Percentiles rank a stretch among this genome's conserved stretches.
Evolutionary conservation across 495 filamentous ascomycete genomes (phyloP).

Genomic region (Trichocladium antarcticum): DNA sequence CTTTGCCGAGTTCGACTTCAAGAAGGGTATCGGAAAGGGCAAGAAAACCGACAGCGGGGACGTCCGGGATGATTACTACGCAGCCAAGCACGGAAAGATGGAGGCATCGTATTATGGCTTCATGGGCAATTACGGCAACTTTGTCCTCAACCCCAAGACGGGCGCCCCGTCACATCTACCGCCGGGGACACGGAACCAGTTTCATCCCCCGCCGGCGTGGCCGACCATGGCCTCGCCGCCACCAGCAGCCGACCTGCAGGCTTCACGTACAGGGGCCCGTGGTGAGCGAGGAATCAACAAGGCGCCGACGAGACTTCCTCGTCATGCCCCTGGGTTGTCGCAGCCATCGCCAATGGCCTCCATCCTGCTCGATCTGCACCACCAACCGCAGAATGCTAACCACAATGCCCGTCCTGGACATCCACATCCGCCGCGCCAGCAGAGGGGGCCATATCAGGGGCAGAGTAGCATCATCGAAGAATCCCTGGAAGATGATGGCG

Average conservation of each 20-base stretch:
- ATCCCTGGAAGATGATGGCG: conserved; percentile 37
- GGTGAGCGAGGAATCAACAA: conserved; percentile 31
- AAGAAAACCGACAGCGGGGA: conserved; percentile 34
- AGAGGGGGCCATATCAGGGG: conserved; percentile 33
- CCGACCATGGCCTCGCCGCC: conserved; percentile 58
- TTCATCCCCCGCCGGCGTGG: conserved; percentile 70
- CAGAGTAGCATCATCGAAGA: conserved; percentile 40
- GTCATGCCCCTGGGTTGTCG: conserved; percentile 24
- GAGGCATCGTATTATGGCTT: conserved; percentile 88
- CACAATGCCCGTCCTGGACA: conserved; percentile 4
- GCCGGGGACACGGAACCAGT: conserved; percentile 45
- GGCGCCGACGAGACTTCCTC: conserved; percentile 20
- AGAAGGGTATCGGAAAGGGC: conserved; percentile 58
- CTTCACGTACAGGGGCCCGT: conserved; percentile 39
- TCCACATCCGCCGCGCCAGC: conserved; percentile 26
- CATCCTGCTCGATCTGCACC: conserved; percentile 73
- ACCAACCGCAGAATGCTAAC: conserved; percentile 51
- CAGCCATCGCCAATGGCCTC: conserved; percentile 53
- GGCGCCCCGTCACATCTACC: conserved; percentile 39
- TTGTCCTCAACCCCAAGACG: conserved; percentile 53
- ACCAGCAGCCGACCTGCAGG: conserved; percentile 44
- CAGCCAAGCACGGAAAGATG: conserved; percentile 95
- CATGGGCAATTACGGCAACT: conserved; percentile 80
- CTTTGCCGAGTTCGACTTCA: conserved; percentile 96
- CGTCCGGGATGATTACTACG: conserved; percentile 82